phyloP scores from a whole-genome alignment of 2,329 filamentous ascomycete species.

The Colletotrichum sp. region DNA sequence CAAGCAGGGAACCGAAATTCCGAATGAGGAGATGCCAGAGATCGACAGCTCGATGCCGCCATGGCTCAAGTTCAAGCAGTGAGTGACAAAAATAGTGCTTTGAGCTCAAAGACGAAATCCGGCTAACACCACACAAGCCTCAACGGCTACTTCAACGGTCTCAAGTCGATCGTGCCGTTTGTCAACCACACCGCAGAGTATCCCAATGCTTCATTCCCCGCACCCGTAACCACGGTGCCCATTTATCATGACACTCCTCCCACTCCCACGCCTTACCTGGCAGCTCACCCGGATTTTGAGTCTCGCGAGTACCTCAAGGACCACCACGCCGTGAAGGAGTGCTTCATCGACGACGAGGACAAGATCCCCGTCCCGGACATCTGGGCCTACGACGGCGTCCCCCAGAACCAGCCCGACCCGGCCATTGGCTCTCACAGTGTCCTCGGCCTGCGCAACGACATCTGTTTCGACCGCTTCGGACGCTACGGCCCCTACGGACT shows the following conservation, averaged over 20 bases:
- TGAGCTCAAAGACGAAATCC: neutral
- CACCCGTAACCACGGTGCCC: slow-evolving; percentile 36
- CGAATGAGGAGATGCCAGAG: slow-evolving; percentile 43
- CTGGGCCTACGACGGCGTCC: slow-evolving; percentile 73
- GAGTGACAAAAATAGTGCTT: slow-evolving; percentile 25
- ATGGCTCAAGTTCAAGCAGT: slow-evolving; percentile 49
- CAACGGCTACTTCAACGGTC: slow-evolving; percentile 79
- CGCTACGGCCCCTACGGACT: slow-evolving; percentile 85
- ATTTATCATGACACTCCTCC: slow-evolving; percentile 36
- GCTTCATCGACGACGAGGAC: slow-evolving; percentile 67
- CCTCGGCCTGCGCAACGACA: slow-evolving; percentile 75
- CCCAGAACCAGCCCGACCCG: slow-evolving; percentile 78
- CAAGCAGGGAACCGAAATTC: slow-evolving; percentile 27
- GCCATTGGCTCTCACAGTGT: slow-evolving; percentile 78
- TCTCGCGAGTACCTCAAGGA: slow-evolving; percentile 59
- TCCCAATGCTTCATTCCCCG: slow-evolving; percentile 51
- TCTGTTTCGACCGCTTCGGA: slow-evolving; percentile 89
- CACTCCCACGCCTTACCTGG: slow-evolving; percentile 47
- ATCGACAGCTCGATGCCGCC: slow-evolving; percentile 33
- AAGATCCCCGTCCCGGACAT: slow-evolving; percentile 64
- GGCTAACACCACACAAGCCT: slow-evolving; percentile 58
- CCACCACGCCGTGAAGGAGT: slow-evolving; percentile 60
- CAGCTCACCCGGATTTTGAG: slow-evolving; percentile 73
- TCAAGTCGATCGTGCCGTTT: slow-evolving; percentile 71
- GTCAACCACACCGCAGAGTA: slow-evolving; percentile 76